Evolutionary conservation across 495 filamentous ascomycete species (phyloP), one percentile per base, ranked within the genome.

Genomic region (Penicillium turbatum): DNA sequence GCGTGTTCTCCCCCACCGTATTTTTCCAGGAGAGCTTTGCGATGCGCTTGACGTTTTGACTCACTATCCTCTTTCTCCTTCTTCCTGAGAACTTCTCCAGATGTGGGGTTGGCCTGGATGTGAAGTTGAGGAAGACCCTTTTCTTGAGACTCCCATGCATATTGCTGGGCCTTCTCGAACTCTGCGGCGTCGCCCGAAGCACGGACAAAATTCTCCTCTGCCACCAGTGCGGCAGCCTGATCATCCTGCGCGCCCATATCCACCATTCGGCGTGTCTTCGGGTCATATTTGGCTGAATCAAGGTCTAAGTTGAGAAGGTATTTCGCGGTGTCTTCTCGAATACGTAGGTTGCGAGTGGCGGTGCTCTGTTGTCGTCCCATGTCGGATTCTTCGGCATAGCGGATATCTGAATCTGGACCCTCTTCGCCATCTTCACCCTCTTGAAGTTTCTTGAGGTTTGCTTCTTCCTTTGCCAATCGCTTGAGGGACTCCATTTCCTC

Each of bases 301-400:
- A 95, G 81, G 61, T 97, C 93, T 5, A 98, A 79, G 62, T 97
- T 97, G 0, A 97, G 76, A 6, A 98, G 74, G 66, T 98, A 98
- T 66, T 97, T 97, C n/a, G 93, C 93, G 5, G 93, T 97, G 68
- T 98, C 93, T 73, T 98, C 93, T 62, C 93, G 83, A 55, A 98
- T 82, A 48, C 93, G 82, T 55, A 98, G 79, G 60, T 97, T 92
- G 56, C 89, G 81, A 5, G 92, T 95, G n/a, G 86, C 82, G 2
- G 90, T 96, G 44, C 84, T 86, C 67, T 96, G 92, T 48, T 95
- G 83, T 54, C 87, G 79, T 16, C 92, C 92, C 87, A 97, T 95
- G 64, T 96, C 91, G n/a, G 89, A 90, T 67, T 97, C 93, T 66
- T 95, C 93, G 17, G 92, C 90, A 67, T 97, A 97, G 60, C 89